phyloP scores from a whole-genome alignment of 2,329 filamentous ascomycete genomes.

The Cercospora citrullina region DNA sequence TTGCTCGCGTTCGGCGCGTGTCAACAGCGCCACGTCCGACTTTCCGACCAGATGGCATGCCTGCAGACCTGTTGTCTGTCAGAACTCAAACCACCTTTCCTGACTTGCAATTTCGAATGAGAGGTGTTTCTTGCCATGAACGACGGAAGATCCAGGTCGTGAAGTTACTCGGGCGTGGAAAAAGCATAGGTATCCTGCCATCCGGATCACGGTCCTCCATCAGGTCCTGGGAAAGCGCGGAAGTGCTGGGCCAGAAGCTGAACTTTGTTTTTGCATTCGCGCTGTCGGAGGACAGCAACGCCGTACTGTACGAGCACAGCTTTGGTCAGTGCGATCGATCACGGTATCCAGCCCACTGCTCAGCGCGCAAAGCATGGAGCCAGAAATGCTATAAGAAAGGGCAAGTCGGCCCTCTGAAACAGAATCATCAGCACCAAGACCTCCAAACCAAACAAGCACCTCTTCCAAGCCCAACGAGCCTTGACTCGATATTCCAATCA shows the following conservation, averaged over 20 bases:
- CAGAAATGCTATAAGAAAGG: neutral
- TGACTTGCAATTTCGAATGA: neutral
- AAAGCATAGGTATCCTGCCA: neutral
- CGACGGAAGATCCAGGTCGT: neutral
- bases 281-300: neutral
- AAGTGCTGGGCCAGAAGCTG: neutral
- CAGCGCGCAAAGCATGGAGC: neutral
- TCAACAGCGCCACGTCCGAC: neutral
- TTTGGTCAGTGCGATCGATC: neutral
- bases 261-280: neutral
- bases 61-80: neutral
- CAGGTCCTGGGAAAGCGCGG: neutral
- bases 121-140: neutral
- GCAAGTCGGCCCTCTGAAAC: neutral
- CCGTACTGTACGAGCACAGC: neutral
- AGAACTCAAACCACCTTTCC: neutral
- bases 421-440: conserved; percentile 6
- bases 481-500: neutral
- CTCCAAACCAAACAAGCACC: neutral
- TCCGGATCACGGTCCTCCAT: neutral
- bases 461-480: neutral
- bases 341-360: neutral
- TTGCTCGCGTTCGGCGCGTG: neutral
- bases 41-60: neutral
- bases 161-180: neutral